Evolutionary conservation across 345 rosid species (phyloP).

Genomic region (Conringia planisiliqua): DNA sequence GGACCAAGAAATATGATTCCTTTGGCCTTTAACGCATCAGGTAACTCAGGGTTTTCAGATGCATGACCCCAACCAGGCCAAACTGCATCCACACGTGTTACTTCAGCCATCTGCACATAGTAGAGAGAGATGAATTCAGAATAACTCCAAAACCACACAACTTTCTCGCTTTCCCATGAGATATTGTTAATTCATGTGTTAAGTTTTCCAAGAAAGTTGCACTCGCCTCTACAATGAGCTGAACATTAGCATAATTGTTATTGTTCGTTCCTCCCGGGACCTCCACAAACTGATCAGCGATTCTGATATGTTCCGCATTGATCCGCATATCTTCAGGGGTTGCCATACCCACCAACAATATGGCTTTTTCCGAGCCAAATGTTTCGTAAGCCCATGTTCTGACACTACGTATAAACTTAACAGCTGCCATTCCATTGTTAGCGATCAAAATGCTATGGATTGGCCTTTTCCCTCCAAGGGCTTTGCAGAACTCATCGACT

Average conservation of each 20-base stretch:
- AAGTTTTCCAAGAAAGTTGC: background rate
- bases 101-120: slow-evolving; percentile 84
- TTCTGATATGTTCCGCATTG: slow-evolving; percentile 97
- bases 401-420: slow-evolving; percentile 91
- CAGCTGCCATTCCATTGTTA: slow-evolving; percentile 99
- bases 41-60: slow-evolving; percentile 96
- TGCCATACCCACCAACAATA: slow-evolving; percentile 97
- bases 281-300: slow-evolving; percentile 99
- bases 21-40: slow-evolving; percentile 78
- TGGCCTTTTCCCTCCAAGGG: slow-evolving; percentile 83
- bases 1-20: slow-evolving; percentile 97
- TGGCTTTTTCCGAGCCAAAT: slow-evolving; percentile 92
- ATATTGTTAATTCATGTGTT: background rate
- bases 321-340: slow-evolving; percentile 99
- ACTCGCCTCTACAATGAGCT: slow-evolving; percentile 95
- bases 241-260: slow-evolving; percentile 98
- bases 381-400: slow-evolving; percentile 99
- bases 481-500: slow-evolving; percentile 76
- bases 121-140: slow-evolving; percentile 4
- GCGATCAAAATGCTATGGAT: slow-evolving; percentile 91
- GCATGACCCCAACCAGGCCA: slow-evolving; percentile 99
- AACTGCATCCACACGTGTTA: slow-evolving; percentile 96
- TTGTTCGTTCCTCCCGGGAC: slow-evolving; percentile 99
- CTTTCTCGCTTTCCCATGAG: background rate
- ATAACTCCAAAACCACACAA: background rate